These are phyloP conservation scores for Rutstroemia sp. DNA, from an alignment of 2,329 filamentous ascomycete genomes.

Conservation along the genomic window DNA sequence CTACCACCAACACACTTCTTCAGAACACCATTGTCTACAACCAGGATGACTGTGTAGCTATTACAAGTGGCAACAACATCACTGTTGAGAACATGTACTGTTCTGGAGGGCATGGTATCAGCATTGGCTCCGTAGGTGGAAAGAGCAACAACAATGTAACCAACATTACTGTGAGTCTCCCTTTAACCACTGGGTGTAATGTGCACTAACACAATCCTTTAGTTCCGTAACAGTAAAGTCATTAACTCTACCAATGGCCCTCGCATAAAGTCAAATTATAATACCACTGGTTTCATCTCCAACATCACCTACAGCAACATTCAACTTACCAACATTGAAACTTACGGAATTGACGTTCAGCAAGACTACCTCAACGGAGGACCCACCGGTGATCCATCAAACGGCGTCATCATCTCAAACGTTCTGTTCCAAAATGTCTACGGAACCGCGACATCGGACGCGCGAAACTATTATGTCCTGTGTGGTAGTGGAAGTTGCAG, in stretches of 20 bases:
- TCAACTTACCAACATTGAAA: constrained; percentile 35
- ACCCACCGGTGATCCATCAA: constrained; percentile 32
- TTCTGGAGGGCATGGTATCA: constrained; percentile 27
- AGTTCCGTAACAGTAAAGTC: constrained; percentile 25
- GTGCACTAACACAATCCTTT: not conserved
- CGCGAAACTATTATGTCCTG: constrained; percentile 32
- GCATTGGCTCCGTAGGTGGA: constrained; percentile 30
- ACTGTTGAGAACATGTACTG: constrained; percentile 26
- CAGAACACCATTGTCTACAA: constrained; percentile 20
- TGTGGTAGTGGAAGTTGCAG: constrained; percentile 35
- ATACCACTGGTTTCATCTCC: constrained; percentile 33
- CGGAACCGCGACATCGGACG: constrained; percentile 26
- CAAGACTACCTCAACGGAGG: constrained; percentile 45
- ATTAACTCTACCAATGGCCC: constrained; percentile 30
- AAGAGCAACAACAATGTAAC: constrained; percentile 31
- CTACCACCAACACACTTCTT: constrained; percentile 37
- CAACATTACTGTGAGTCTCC: constrained; percentile 25
- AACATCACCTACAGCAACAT: constrained; percentile 42
- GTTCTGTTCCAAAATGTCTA: constrained; percentile 32
- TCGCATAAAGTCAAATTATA: constrained; percentile 35
- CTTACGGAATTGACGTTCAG: constrained; percentile 44
- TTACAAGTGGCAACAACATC: constrained; percentile 29
- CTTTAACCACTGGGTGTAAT: not conserved
- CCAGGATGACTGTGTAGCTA: constrained; percentile 30
- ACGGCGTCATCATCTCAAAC: constrained; percentile 32